A percentile compares a stretch with the other conserved stretches of the same genome.
Evolutionary conservation across 169 alveolate species (phyloP).

Genomic region (Pseudocohnilembus persalinus): DNA sequence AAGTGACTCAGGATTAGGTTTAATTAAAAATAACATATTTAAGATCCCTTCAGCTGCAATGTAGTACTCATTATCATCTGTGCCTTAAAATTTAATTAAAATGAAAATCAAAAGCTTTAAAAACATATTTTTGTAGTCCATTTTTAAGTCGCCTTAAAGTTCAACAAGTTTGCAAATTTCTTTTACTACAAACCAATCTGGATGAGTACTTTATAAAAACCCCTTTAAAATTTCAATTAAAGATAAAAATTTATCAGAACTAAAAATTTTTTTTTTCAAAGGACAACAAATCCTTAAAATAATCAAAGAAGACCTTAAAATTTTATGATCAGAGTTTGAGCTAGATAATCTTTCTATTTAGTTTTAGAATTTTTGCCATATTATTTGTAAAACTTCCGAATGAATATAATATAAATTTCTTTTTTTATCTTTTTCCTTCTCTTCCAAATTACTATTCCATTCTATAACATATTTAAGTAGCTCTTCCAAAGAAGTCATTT

Average conservation of each 20-base stretch:
- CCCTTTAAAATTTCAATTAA: constrained; percentile 46
- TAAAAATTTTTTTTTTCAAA: constrained; percentile 41
- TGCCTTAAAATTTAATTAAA: constrained; percentile 40
- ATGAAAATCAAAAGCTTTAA: constrained; percentile 23
- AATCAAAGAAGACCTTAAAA: constrained; percentile 1
- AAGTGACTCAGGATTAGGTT: constrained; percentile 12
- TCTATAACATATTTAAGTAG: constrained; percentile 12
- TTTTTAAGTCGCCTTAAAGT: not conserved
- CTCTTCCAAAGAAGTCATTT: constrained; percentile 57
- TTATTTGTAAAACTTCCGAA: not conserved
- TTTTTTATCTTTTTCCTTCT: constrained; percentile 11
- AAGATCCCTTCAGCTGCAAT: constrained; percentile 47
- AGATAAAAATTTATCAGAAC: constrained; percentile 44
- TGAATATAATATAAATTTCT: constrained; percentile 3
- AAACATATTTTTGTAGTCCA: constrained; percentile 22
- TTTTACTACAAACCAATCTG: constrained; percentile 60
- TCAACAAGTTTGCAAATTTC: constrained; percentile 17
- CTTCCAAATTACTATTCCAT: not conserved
- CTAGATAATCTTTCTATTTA: not conserved
- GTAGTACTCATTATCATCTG: constrained; percentile 48
- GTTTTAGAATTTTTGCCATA: constrained; percentile 4
- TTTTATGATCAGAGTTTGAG: not conserved
- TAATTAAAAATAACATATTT: constrained; percentile 36
- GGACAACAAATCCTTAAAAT: not conserved
- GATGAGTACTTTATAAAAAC: constrained; percentile 43